Percentiles rank a stretch among this genome's conserved stretches.
Conservation (phyloP, 2,329 filamentous ascomycete genomes). For the Cladophialophora immunda region DNA sequence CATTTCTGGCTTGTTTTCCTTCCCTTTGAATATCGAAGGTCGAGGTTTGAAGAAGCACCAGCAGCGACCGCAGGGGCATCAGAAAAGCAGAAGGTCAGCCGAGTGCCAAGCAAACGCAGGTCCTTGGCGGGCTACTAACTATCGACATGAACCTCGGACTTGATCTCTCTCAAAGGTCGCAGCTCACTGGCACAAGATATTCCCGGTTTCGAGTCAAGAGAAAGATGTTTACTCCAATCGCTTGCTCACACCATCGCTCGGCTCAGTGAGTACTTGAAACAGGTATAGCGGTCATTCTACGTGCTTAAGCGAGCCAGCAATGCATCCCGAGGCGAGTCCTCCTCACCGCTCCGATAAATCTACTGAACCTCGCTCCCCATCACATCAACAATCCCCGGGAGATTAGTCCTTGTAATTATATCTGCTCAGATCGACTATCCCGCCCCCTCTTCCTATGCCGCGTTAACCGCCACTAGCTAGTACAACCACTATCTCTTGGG, state of each 20-base stretch:
- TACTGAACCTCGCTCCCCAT: not conserved
- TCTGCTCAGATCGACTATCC: not conserved
- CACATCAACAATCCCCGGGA: not conserved
- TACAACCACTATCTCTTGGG: not conserved
- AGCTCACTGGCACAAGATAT: not conserved
- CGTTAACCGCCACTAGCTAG: not conserved
- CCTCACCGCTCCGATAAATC: conserved; percentile 2
- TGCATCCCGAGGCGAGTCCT: not conserved
- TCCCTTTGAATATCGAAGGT: not conserved
- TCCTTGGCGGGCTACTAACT: not conserved
- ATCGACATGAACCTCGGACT: not conserved
- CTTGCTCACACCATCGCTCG: not conserved
- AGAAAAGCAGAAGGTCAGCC: not conserved
- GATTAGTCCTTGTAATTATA: not conserved
- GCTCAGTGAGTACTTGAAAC: not conserved
- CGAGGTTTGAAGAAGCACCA: not conserved
- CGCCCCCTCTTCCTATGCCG: not conserved
- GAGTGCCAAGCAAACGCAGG: not conserved
- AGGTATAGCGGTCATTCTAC: not conserved
- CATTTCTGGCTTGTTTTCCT: not conserved
- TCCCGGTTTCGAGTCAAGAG: not conserved
- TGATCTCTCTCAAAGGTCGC: not conserved
- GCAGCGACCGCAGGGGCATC: too few relatives aligned
- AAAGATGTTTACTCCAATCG: conserved; percentile 1
- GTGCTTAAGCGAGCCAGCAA: conserved; percentile 3